Evolutionary conservation across 2,329 filamentous ascomycete species (phyloP).

Genomic region (Epichloe festucae): DNA sequence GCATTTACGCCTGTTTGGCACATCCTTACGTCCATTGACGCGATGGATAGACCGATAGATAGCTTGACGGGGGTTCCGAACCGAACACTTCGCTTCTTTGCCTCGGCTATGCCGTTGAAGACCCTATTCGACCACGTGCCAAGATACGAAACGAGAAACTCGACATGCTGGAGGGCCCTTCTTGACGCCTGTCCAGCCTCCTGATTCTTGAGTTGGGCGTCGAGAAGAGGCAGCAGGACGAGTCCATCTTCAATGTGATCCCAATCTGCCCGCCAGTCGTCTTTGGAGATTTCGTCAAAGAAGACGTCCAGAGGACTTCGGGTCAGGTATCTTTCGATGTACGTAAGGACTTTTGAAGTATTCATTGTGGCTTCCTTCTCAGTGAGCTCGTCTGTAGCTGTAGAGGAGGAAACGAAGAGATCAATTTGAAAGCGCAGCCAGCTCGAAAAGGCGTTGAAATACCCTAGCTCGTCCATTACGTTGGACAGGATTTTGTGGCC

Average conservation of each 20-base stretch:
- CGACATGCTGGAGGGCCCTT: slow-evolving; percentile 45
- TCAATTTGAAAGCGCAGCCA: slow-evolving; percentile 83
- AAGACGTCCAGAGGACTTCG: slow-evolving; percentile 52
- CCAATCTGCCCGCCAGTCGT: slow-evolving; percentile 37
- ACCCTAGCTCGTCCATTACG: slow-evolving; percentile 61
- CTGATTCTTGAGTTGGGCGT: slow-evolving; percentile 34
- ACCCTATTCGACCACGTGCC: slow-evolving; percentile 44
- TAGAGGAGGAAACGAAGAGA: slow-evolving; percentile 49
- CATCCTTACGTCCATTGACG: slow-evolving; percentile 46
- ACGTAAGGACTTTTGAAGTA: slow-evolving; percentile 57
- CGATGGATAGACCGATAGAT: slow-evolving; percentile 30
- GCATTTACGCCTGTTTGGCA: slow-evolving; percentile 22
- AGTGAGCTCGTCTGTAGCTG: slow-evolving; percentile 55
- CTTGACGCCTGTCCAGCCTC: slow-evolving; percentile 32
- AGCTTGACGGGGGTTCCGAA: slow-evolving; percentile 45
- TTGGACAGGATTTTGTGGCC: slow-evolving; percentile 60
- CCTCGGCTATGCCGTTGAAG: slow-evolving; percentile 56
- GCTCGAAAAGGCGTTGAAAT: slow-evolving; percentile 65
- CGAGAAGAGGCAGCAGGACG: slow-evolving; percentile 34
- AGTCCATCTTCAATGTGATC: slow-evolving; percentile 29
- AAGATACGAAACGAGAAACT: slow-evolving; percentile 48
- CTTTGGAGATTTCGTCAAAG: slow-evolving; percentile 36
- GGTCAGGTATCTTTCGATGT: slow-evolving; percentile 60
- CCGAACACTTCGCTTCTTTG: slow-evolving; percentile 54
- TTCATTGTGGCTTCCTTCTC: slow-evolving; percentile 71